Conservation (phyloP, 139 green algal species). For the Prasinococcaceae sp. region DNA sequence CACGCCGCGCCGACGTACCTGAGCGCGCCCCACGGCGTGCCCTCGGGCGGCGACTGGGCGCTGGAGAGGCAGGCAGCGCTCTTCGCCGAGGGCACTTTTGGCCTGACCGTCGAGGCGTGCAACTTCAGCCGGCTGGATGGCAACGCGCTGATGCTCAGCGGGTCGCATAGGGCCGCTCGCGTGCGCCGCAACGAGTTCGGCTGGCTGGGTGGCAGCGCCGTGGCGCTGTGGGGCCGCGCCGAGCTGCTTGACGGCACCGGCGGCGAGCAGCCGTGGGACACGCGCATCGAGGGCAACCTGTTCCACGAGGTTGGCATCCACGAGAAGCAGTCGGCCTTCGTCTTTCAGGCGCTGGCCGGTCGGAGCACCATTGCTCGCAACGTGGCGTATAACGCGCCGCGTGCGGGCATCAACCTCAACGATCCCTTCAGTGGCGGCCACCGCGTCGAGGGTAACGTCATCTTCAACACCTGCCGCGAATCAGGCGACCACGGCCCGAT, state of each 20-base stretch:
- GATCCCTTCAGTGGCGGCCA: neutral
- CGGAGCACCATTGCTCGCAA: neutral
- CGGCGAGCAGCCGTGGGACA: neutral
- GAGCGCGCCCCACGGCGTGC: neutral
- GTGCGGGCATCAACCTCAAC: neutral
- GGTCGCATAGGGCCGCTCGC: neutral
- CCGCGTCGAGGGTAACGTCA: neutral
- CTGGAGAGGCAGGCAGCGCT: neutral
- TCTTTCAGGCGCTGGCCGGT: neutral
- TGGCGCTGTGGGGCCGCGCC: neutral
- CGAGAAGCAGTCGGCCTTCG: neutral
- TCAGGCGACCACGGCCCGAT: neutral
- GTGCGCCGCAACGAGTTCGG: neutral
- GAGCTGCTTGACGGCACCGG: neutral
- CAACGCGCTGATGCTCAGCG: neutral
- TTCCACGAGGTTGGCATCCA: neutral
- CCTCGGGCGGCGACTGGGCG: neutral
- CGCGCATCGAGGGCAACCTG: neutral
- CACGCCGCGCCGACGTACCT: neutral
- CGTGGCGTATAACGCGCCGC: neutral
- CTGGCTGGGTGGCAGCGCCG: neutral
- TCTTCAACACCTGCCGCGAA: neutral
- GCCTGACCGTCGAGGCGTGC: neutral
- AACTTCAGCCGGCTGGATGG: neutral
- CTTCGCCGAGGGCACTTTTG: too few relatives aligned